These are phyloP conservation scores for Spathaspora hagerdaliae DNA, from an alignment of 805 yeast species.

Conservation along the genomic window DNA sequence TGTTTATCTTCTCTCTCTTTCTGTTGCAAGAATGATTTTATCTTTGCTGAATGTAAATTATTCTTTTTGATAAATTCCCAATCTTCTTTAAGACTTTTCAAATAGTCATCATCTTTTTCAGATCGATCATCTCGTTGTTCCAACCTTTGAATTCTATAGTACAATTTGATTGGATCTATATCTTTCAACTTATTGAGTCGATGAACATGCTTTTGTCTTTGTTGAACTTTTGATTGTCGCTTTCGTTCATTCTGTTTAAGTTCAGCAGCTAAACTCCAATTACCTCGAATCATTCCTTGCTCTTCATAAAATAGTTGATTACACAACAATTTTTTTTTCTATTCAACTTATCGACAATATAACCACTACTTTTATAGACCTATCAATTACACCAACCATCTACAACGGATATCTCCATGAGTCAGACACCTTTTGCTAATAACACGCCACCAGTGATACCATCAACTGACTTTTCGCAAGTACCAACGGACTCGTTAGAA, in stretches of 20 bases:
- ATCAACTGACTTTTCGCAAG: slow-evolving; percentile 16
- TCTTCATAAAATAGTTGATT: neutral
- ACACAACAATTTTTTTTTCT: neutral
- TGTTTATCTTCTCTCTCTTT: slow-evolving; percentile 14
- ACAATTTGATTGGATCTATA: slow-evolving; percentile 32
- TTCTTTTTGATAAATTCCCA: slow-evolving; percentile 35
- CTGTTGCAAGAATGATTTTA: slow-evolving; percentile 19
- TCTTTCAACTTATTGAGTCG: slow-evolving; percentile 20
- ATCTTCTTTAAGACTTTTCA: slow-evolving; percentile 32
- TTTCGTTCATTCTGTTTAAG: slow-evolving; percentile 32
- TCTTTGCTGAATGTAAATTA: slow-evolving; percentile 28
- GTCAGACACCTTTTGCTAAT: slow-evolving; percentile 16
- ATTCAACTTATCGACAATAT: neutral
- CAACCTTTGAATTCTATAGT: slow-evolving; percentile 28
- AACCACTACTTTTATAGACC: neutral
- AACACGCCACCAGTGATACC: slow-evolving; percentile 25
- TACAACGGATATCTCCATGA: too few relatives aligned
- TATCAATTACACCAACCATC: too few relatives aligned
- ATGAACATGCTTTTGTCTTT: slow-evolving; percentile 31
- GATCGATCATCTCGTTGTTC: slow-evolving; percentile 11
- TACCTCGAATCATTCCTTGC: slow-evolving; percentile 21
- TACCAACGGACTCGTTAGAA: slow-evolving; percentile 37
- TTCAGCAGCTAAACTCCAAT: slow-evolving; percentile 35
- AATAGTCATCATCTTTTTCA: slow-evolving; percentile 15
- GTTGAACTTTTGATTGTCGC: slow-evolving; percentile 31